Base-by-base conservation (phyloP, 768 basidiomycete genomes). In the Nidularia pulvinata region DNA sequence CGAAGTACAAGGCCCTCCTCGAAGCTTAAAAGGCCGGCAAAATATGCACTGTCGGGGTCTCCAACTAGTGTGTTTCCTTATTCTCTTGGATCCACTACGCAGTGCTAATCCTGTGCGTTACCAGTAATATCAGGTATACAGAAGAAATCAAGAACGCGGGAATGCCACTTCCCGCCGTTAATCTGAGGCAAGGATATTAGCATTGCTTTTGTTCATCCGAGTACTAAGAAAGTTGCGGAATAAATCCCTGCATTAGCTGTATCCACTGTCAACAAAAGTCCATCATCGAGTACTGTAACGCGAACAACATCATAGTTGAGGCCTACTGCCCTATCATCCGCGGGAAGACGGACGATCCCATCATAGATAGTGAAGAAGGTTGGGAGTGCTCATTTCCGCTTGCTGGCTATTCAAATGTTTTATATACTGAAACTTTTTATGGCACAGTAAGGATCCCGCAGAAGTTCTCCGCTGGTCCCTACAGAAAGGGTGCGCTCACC, bases 391-490 rank as follows among this genome's bases (percentile, higher is more conserved):
- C 33, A 35, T n/a, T 9, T n/a, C 10, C n/a, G 22, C n/a, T 48
- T 51, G 47, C 13, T 42, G 6, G 50, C 19, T 25, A 33, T 34
- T 30, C 32, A 30, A 32, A 42, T 16, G 44, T n/a, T 44, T 25
- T 48, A 42, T 47, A 34, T 14, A 37, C 43, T 42, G 33, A 13
- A 25, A 46, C n/a, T 39, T 16, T 42, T 30, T 52, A 32, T 55
- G 91, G 87, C 68, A 84, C 58, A 67, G 69, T 37, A 81, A 82
- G 51, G 82, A 86, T 39, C 80, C 82, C 4, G 86, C 92, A 14
- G 94, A 97, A 61, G 75, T 96, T 46, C 79, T 96, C 52, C 83
- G 95, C 30, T 97, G 94, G 92, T 95, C 93, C 32, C 72, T 98
- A 34, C 95, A 97, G 66, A 83, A 80, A 62, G 85, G 86, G 89